Base-by-base conservation (phyloP, 1,284 basidiomycete genomes). In the Leccinum colubrinum region DNA sequence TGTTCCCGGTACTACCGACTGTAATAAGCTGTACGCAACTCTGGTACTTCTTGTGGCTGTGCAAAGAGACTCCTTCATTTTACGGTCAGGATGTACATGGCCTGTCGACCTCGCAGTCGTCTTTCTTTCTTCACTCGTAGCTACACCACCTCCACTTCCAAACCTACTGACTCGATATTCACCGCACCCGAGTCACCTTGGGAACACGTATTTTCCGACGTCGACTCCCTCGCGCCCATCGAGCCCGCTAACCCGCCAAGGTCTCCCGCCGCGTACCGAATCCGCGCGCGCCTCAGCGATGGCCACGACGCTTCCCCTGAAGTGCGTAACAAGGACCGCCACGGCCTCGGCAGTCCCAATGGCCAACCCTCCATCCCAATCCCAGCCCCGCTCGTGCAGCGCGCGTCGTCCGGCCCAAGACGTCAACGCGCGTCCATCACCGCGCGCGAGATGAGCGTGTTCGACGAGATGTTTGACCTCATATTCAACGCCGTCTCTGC, bases 391-490 rank as follows among this genome's bases (percentile, higher is more conserved):
- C 25, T 65, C 22, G 1, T 66, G 1, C 65, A 56, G 15, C 70
- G 65, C 22, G 46, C 65, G 22, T 66, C 72, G 1, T 55, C 22
- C 2, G 43, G 63, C 7, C 50, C 11, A 48, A 52, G 66, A 17
- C 67, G 69, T 12, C 80, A 81, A 41, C 80, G 81, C 39, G 83
- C 88, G 66, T 77, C 83, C 15, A 86, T 92, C 83, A 90, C 88
- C 3, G 83, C 83, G 1, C 81, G 81, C 54, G 90, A 92, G 75
- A 79, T 82, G 64, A 80, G 72, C 61, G 83, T 83, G 2, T 87
- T 92, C 65, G 83, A 88, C 66, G 84, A 86, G 35, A 88, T 91
- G 83, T 90, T 91, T 68, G 80, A 85, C 68, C 77, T 87, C 76
- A 85, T 92, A 50, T 90, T 91, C 70, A 77, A 82, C 57, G 83